Conservation (phyloP, 208 protist genomes). For the Naegleria fowleri region DNA sequence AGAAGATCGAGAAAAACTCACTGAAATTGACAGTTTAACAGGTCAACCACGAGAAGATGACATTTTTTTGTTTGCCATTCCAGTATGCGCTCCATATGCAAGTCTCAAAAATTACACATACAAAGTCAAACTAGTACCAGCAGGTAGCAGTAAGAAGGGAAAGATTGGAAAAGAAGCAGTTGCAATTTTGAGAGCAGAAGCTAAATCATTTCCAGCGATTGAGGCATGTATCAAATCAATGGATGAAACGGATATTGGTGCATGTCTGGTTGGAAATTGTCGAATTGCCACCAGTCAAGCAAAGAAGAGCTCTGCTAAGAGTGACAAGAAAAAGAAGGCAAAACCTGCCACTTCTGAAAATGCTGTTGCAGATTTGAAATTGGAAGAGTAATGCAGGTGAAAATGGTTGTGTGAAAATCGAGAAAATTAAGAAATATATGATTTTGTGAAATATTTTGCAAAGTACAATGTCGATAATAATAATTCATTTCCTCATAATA, state of each 20-base stretch:
- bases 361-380: too few relatives aligned
- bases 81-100: slow-evolving; percentile 60
- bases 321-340: neutral
- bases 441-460: too few relatives aligned
- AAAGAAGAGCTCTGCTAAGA: neutral
- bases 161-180: slow-evolving; percentile 43
- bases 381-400: too few relatives aligned
- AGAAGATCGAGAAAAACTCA: slow-evolving; percentile 14
- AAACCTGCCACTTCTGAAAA: neutral
- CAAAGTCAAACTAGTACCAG: slow-evolving; percentile 66
- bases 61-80: slow-evolving; percentile 53
- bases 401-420: too few relatives aligned
- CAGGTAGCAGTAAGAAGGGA: slow-evolving; percentile 52
- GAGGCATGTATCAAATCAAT: neutral
- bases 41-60: slow-evolving; percentile 48
- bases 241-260: neutral
- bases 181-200: slow-evolving; percentile 21
- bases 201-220: neutral
- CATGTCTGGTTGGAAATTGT: neutral
- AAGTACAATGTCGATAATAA: too few relatives aligned
- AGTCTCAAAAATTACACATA: slow-evolving; percentile 64
- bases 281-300: neutral
- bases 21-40: slow-evolving; percentile 50
- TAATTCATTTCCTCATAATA: too few relatives aligned
- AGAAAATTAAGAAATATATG: too few relatives aligned